Conservation (phyloP, 352 stramenopile species). For the Pythium dissotocum region DNA sequence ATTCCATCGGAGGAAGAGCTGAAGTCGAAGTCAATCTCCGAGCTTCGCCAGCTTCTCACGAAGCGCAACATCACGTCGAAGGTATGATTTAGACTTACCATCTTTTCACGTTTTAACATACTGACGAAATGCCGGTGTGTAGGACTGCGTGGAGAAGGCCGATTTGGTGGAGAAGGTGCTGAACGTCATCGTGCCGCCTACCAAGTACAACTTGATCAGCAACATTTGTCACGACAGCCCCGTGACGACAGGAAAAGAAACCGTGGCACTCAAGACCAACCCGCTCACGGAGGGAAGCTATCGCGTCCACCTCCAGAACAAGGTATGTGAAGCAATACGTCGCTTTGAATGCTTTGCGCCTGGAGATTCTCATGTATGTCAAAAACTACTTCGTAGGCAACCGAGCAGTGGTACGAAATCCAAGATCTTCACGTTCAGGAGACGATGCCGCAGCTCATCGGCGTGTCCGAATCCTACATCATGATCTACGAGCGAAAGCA, state of each 20-base stretch:
- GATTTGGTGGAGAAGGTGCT: conserved; percentile 76
- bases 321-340: conserved; percentile 36
- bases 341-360: neutral
- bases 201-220: conserved; percentile 96
- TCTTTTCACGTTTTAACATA: neutral
- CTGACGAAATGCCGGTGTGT: neutral
- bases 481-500: conserved; percentile 88
- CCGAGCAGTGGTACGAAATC: conserved; percentile 98
- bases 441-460: conserved; percentile 98
- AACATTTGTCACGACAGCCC: conserved; percentile 98
- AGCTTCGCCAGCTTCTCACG: conserved; percentile 15
- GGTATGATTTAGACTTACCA: neutral
- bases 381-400: conserved; percentile 49
- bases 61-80: conserved; percentile 20
- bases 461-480: conserved; percentile 94
- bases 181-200: conserved; percentile 51
- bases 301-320: conserved; percentile 95
- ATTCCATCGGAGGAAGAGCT: conserved; percentile 61
- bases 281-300: conserved; percentile 96
- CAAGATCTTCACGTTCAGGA: conserved; percentile 97
- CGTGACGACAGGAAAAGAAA: conserved; percentile 91
- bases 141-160: conserved; percentile 80
- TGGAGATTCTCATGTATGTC: conserved; percentile 11
- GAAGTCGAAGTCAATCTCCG: conserved; percentile 13
- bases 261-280: conserved; percentile 80